These are phyloP conservation scores for Hanseniaspora taiwanica DNA, from an alignment of 805 yeast species.

Conservation along the genomic window DNA sequence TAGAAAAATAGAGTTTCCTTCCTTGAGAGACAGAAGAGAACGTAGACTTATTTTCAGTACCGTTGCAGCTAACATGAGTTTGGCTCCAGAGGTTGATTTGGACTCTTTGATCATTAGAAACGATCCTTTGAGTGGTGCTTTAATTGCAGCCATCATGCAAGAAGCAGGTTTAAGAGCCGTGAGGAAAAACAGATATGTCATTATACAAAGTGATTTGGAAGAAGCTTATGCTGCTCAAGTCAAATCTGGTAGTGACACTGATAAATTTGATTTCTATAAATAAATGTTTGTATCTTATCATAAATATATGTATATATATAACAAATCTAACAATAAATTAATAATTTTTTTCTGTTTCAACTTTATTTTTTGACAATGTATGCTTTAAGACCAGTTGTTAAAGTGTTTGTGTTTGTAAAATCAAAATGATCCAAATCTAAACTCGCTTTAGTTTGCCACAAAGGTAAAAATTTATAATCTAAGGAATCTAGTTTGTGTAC, in stretches of 20 bases:
- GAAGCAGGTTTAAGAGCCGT: constrained; percentile 99
- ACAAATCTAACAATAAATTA: neutral
- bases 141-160: constrained; percentile 98
- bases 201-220: constrained; percentile 88
- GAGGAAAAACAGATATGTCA: constrained; percentile 94
- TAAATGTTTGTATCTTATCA: constrained; percentile 16
- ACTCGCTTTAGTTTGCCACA: constrained; percentile 35
- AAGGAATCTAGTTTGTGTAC: constrained; percentile 9
- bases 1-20: constrained; percentile 95
- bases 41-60: constrained; percentile 93
- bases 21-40: constrained; percentile 92
- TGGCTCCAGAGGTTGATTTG: constrained; percentile 94
- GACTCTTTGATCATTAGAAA: constrained; percentile 91
- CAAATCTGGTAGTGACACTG: constrained; percentile 88
- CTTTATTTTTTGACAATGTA: constrained; percentile 27
- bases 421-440: constrained; percentile 69
- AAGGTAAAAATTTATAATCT: constrained; percentile 9
- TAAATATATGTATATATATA: neutral
- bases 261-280: constrained; percentile 95
- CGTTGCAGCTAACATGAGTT: constrained; percentile 91
- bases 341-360: neutral
- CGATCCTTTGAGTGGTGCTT: constrained; percentile 94
- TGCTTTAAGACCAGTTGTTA: constrained; percentile 53
- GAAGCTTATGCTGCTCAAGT: constrained; percentile 97
- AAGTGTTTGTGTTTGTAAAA: constrained; percentile 28